Conservation (phyloP, 805 yeast genomes). For the Ogataea paraovalis region DNA sequence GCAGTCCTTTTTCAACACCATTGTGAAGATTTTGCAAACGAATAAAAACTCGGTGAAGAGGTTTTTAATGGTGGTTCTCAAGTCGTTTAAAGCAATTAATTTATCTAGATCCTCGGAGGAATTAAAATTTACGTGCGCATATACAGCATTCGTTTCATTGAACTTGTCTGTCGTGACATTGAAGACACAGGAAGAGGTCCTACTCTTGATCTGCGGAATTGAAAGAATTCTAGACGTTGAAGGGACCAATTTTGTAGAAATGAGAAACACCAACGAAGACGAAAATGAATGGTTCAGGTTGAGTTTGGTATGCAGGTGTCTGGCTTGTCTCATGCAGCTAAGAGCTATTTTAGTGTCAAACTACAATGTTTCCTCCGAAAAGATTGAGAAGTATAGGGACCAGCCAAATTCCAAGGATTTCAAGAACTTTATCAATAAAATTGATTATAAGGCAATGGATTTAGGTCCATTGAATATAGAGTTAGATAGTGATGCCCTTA, state of each 20-base stretch:
- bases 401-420: slow-evolving; percentile 16
- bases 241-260: slow-evolving; percentile 35
- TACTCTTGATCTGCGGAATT: slow-evolving; percentile 38
- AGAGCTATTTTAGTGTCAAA: slow-evolving; percentile 10
- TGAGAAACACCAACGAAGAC: slow-evolving; percentile 8
- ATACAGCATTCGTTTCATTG: slow-evolving; percentile 32
- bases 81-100: slow-evolving; percentile 27
- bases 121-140: slow-evolving; percentile 20
- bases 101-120: slow-evolving; percentile 10
- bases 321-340: slow-evolving; percentile 14
- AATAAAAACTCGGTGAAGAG: slow-evolving; percentile 39
- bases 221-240: slow-evolving; percentile 40
- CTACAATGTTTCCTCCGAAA: slow-evolving; percentile 19
- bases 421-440: slow-evolving; percentile 9
- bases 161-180: slow-evolving; percentile 40
- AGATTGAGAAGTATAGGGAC: slow-evolving; percentile 21
- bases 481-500: background rate
- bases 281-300: slow-evolving; percentile 3
- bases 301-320: slow-evolving; percentile 14
- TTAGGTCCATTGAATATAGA: slow-evolving; percentile 9
- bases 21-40: slow-evolving; percentile 41
- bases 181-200: slow-evolving; percentile 47
- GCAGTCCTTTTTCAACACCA: slow-evolving; percentile 32
- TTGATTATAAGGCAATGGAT: slow-evolving; percentile 8
- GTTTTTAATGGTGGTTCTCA: slow-evolving; percentile 34